Conservation (phyloP, 768 basidiomycete genomes). For the Nidula microcarpa region DNA sequence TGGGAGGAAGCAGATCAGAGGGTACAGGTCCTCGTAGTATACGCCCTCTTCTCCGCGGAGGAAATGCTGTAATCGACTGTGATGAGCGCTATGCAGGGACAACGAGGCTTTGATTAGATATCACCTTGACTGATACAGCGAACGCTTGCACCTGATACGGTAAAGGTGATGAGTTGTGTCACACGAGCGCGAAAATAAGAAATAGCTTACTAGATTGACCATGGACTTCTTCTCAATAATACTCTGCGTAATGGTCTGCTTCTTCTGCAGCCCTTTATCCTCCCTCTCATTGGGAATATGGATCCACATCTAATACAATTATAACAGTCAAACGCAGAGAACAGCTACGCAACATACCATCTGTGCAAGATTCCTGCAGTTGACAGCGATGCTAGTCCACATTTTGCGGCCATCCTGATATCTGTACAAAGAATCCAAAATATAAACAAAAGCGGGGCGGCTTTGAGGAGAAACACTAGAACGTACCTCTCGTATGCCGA, state of each 20-base stretch:
- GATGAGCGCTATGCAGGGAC: neutral
- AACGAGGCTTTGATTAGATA: neutral
- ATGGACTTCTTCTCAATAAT: conserved; percentile 74
- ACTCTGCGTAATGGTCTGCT: conserved; percentile 32
- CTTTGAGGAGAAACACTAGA: neutral
- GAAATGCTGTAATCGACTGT: conserved; percentile 39
- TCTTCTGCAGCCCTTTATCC: conserved; percentile 22
- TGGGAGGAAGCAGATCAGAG: conserved; percentile 64
- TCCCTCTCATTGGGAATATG: conserved; percentile 46
- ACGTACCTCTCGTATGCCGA: conserved; percentile 65
- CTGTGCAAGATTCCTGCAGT: conserved; percentile 56
- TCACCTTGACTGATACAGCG: conserved; percentile 63
- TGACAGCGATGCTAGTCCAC: conserved; percentile 60
- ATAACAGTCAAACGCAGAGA: neutral
- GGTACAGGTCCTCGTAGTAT: conserved; percentile 74
- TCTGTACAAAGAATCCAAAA: conserved; percentile 19
- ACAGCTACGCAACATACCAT: conserved; percentile 33
- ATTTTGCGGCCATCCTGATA: conserved; percentile 70
- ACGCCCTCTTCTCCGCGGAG: conserved; percentile 67
- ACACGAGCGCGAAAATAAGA: neutral
- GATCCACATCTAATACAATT: conserved; percentile 44
- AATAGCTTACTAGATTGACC: conserved; percentile 56
- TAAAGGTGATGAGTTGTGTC: neutral
- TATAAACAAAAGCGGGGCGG: neutral
- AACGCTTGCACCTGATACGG: conserved; percentile 57